Percentiles rank a stretch among this genome's conserved stretches.
Conservation (phyloP, 129 eudicot species). For the Chrysanthemum makinoi region DNA sequence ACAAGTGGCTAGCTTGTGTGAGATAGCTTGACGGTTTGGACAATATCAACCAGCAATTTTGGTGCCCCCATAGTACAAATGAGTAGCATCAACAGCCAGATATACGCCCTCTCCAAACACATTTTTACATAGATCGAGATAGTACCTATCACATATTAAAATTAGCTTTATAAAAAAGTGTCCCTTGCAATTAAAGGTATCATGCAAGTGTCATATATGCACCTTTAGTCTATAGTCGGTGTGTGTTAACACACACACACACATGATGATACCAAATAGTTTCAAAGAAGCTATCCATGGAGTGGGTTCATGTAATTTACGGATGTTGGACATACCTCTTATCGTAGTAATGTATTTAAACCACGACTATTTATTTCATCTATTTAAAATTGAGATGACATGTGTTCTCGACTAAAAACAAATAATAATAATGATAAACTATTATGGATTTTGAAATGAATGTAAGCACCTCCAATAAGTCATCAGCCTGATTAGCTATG, state of each 20-base stretch:
- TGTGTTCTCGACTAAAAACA: not conserved
- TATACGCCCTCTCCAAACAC: no score
- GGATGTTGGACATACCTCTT: constrained; percentile 53
- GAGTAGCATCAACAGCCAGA: no score
- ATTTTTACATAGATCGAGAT: no score
- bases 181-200: no score
- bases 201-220: not conserved
- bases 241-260: no score
- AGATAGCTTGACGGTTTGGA: no score
- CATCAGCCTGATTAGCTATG: constrained; percentile 99
- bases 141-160: no score
- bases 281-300: not conserved
- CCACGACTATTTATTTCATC: constrained; percentile 97
- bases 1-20: no score
- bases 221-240: no score
- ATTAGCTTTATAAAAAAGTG: no score
- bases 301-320: not conserved
- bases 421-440: not conserved
- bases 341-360: constrained; percentile 76
- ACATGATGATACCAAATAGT: not conserved
- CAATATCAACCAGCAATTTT: no score
- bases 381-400: constrained; percentile 8
- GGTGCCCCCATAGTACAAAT: no score
- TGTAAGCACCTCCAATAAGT: constrained; percentile 67
- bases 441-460: not conserved